phyloP scores from a whole-genome alignment of 192 early-diverging fungal species.

The Coemansia sp. region DNA sequence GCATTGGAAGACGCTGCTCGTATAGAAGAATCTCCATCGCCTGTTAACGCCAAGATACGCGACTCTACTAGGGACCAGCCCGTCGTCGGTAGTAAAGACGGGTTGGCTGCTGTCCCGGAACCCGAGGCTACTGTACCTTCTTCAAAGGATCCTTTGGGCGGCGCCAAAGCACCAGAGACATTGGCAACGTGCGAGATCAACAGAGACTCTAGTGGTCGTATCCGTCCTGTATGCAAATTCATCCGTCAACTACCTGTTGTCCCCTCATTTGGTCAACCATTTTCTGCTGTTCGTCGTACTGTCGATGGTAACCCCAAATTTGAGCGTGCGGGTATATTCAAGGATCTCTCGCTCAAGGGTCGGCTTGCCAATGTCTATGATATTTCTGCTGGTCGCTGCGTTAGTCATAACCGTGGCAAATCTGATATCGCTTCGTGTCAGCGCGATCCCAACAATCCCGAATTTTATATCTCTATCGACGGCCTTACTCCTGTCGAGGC shows the following conservation, averaged over 20 bases:
- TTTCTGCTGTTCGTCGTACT: conserved; percentile 46
- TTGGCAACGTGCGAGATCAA: conserved; percentile 53
- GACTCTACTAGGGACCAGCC: not conserved
- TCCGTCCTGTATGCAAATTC: conserved; percentile 49
- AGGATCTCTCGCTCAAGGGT: conserved; percentile 37
- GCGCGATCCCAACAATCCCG: conserved; percentile 47
- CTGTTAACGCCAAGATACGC: not conserved
- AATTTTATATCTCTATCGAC: conserved; percentile 47
- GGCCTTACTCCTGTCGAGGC: conserved; percentile 15
- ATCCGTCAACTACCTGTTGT: conserved; percentile 50
- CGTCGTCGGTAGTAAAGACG: not conserved
- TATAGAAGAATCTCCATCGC: not conserved
- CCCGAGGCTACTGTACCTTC: conserved; percentile 6
- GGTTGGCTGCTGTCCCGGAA: not conserved
- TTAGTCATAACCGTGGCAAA: conserved; percentile 38
- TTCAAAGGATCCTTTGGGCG: conserved; percentile 27
- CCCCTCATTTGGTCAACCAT: conserved; percentile 37
- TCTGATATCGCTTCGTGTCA: conserved; percentile 46
- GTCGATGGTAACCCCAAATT: conserved; percentile 29
- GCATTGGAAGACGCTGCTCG: conserved; percentile 45
- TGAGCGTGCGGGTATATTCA: conserved; percentile 45
- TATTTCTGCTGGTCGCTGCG: conserved; percentile 34
- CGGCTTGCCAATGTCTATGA: conserved; percentile 36
- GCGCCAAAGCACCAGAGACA: conserved; percentile 39
- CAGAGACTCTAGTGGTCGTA: conserved; percentile 32